phyloP scores from a whole-genome alignment of 495 filamentous ascomycete genomes.

The Peziza echinospora region DNA sequence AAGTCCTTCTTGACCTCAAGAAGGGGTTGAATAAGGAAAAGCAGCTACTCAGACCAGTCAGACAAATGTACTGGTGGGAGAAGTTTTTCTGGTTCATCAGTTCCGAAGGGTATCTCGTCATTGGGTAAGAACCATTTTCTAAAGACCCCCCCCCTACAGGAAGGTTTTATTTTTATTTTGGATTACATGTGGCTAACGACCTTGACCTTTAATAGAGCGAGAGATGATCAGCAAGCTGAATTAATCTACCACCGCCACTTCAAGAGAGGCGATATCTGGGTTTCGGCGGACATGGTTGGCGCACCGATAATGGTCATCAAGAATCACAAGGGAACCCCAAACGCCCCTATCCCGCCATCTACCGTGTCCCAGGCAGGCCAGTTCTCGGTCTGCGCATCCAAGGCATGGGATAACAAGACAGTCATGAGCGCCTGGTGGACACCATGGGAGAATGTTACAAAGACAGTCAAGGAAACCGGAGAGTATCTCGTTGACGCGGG shows the following conservation, averaged over 20 bases:
- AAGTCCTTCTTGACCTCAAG: conserved; percentile 66
- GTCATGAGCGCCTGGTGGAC: conserved; percentile 94
- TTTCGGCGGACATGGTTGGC: conserved; percentile 75
- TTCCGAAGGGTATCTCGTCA: conserved; percentile 81
- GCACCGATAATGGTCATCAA: conserved; percentile 68
- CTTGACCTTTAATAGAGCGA: conserved; percentile 35
- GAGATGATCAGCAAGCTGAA: conserved; percentile 79
- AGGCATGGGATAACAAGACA: conserved; percentile 87
- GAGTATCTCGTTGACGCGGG: conserved; percentile 53
- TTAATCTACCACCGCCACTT: conserved; percentile 68
- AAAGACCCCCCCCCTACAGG: conserved; percentile 16
- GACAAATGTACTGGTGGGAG: conserved; percentile 81
- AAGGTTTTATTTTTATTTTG: conserved; percentile 11
- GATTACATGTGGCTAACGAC: background rate
- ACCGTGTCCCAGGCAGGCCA: conserved; percentile 80
- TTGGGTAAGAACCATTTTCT: conserved; percentile 18
- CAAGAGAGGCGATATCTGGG: conserved; percentile 71
- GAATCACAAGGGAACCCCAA: conserved; percentile 49
- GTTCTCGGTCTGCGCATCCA: conserved; percentile 60
- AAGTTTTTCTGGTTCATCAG: conserved; percentile 91
- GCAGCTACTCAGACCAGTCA: conserved; percentile 56
- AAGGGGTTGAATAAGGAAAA: conserved; percentile 83
- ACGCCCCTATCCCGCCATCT: conserved; percentile 73
- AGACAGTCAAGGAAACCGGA: conserved; percentile 45
- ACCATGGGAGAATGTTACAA: conserved; percentile 64